Percentiles rank a stretch among this genome's conserved stretches.
These are phyloP conservation scores for Sporobolomyces pararoseus DNA, from an alignment of 768 basidiomycete species.

Conservation along the genomic window DNA sequence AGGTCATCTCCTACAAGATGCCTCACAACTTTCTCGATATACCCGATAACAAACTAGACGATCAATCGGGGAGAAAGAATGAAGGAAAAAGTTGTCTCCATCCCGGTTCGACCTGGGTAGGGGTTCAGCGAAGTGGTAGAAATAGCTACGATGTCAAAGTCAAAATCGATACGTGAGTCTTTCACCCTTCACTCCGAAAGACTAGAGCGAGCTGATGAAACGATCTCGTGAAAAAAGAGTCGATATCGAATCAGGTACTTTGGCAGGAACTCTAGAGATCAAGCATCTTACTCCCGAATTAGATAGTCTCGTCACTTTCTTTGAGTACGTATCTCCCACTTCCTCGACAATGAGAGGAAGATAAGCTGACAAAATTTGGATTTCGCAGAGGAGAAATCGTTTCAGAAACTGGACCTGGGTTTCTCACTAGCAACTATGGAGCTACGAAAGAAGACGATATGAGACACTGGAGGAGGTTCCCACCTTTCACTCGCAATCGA, in stretches of 20 bases:
- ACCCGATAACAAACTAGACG: too few relatives aligned
- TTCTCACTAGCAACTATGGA: conserved; percentile 80
- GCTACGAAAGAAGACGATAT: conserved; percentile 87
- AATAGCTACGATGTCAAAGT: conserved; percentile 93
- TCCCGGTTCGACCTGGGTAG: conserved; percentile 81
- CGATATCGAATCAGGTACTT: conserved; percentile 74
- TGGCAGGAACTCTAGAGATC: conserved; percentile 90
- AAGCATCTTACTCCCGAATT: conserved; percentile 58
- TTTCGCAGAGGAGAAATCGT: conserved; percentile 37
- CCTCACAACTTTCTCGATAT: background rate
- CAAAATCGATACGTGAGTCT: conserved; percentile 56
- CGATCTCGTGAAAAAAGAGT: conserved; percentile 56
- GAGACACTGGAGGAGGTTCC: conserved; percentile 84
- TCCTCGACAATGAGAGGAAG: too few relatives aligned
- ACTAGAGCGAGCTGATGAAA: too few relatives aligned
- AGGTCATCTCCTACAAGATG: background rate
- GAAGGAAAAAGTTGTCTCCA: conserved; percentile 47
- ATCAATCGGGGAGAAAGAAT: background rate
- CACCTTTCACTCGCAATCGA: conserved; percentile 63
- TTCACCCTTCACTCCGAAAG: conserved; percentile 40
- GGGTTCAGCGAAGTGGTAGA: conserved; percentile 88
- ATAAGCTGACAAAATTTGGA: background rate
- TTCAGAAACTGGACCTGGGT: conserved; percentile 65
- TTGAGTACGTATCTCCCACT: conserved; percentile 23
- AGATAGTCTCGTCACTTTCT: conserved; percentile 35